A percentile compares a stretch with the other conserved stretches of the same genome.
These are phyloP conservation scores for Paramecium caudatum DNA, from an alignment of 73 alveolate genomes.

Conservation along the genomic window DNA sequence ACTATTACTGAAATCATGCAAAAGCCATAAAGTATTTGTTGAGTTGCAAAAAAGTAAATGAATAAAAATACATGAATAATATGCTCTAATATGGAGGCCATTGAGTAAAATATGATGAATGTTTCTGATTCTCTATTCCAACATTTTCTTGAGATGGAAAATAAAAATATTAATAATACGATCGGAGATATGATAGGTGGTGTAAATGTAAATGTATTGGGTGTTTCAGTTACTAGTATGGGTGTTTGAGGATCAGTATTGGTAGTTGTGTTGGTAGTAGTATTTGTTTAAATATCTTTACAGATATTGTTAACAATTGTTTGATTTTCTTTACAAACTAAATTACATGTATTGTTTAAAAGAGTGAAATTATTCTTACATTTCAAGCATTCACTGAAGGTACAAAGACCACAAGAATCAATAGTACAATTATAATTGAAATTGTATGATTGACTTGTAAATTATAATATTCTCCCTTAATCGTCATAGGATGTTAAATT, in stretches of 20 bases:
- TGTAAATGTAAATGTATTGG: neutral
- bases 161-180: neutral
- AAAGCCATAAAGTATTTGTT: slow-evolving; percentile 2
- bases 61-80: slow-evolving; percentile 25
- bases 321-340: slow-evolving; percentile 25
- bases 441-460: neutral
- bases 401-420: slow-evolving; percentile 27
- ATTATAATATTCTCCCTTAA: no score
- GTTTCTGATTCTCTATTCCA: slow-evolving; percentile 31
- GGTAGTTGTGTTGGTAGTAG: neutral
- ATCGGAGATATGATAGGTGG: slow-evolving; percentile 57
- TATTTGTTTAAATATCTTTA: neutral
- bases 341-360: neutral
- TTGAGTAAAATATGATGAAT: slow-evolving; percentile 30
- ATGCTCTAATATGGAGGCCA: slow-evolving; percentile 49
- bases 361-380: slow-evolving; percentile 10
- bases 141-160: neutral
- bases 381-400: neutral
- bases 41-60: slow-evolving; percentile 11
- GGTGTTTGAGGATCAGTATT: no score
- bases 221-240: no score
- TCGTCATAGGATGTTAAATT: neutral
- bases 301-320: neutral
- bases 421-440: neutral
- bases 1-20: slow-evolving; percentile 31